Evolutionary conservation across 192 early-diverging fungal species (phyloP), one percentile per base, ranked within the genome.

Genomic region (Mortierella antarctica): DNA sequence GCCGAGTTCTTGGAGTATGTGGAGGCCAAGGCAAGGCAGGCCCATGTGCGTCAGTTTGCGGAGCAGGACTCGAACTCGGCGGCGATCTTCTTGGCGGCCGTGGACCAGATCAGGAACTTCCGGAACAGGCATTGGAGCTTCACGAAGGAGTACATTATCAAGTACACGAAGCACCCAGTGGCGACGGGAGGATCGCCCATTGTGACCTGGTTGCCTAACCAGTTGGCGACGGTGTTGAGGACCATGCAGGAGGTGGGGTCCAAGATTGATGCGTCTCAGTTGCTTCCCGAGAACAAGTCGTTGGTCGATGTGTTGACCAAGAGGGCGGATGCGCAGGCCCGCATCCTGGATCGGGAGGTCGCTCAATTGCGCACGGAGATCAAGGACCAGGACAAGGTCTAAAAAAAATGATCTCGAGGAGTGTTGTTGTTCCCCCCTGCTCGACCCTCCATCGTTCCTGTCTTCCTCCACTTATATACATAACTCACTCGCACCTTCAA

Each of bases 111-210:
- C 39, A 87, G 94, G 39, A 92, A 92, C 10, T 97, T 96, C 83
- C 84, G 95, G 57, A 88, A 92, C 81, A 89, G 94, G 21, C 95
- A 97, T 75, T 97, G 95, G 95, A 91, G 87, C 73, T 95, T 96
- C 73, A 91, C 95, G 42, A 95, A 95, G 82, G 91, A 93, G 82
- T 94, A 95, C 62, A 93, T 95, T 57, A 91, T 93, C 55, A 92
- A 95, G 69, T 85, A 94, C 75, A 89, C 92, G 2, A 72, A 74
- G 15, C 89, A 92, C 79, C 92, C 93, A 31, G 89, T 91, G 6
- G 93, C 93, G 13, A 95, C 93, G 0, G 93, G 91, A 39, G 91
- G 91, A 20, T 89, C 88, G 11, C 91, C 91, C 9, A 92, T 92
- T 60, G 85, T 89, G 40, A 88, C 87, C 6, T 92, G 89, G 89